A percentile compares a stretch with the other conserved stretches of the same genome.
phyloP scores from a whole-genome alignment of 192 early-diverging fungal species.

The Coemansia sp. region DNA sequence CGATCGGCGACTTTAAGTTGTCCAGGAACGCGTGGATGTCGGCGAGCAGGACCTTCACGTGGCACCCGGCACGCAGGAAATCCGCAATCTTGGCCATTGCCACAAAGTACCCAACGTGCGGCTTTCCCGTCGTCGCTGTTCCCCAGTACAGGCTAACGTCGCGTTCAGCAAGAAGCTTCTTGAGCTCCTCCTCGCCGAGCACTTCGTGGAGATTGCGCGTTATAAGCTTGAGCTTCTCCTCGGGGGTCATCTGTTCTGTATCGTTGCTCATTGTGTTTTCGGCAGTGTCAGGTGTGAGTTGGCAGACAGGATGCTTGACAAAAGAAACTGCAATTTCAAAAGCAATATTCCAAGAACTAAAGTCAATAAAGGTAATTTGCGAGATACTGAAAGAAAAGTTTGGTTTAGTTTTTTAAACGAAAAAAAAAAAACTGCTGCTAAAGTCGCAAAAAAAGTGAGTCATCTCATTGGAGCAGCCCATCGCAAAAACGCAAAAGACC shows the following conservation, averaged over 20 bases:
- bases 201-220: constrained; percentile 93
- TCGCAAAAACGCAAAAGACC: too few relatives aligned
- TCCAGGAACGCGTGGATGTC: constrained; percentile 98
- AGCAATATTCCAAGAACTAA: neutral
- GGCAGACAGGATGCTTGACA: too few relatives aligned
- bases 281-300: neutral
- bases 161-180: constrained; percentile 80
- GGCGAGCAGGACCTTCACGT: constrained; percentile 89
- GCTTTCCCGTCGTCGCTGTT: constrained; percentile 92
- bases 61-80: constrained; percentile 86
- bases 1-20: constrained; percentile 96
- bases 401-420: too few relatives aligned
- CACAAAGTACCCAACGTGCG: constrained; percentile 98
- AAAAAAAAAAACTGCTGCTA: too few relatives aligned
- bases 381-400: too few relatives aligned
- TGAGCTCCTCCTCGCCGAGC: constrained; percentile 85
- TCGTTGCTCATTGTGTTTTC: constrained; percentile 25
- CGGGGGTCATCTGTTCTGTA: constrained; percentile 26
- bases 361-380: constrained; percentile 1
- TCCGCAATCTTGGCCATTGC: constrained; percentile 98
- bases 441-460: too few relatives aligned
- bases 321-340: neutral
- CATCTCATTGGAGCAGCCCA: too few relatives aligned
- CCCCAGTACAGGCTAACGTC: constrained; percentile 97
- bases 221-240: constrained; percentile 80